phyloP scores from a whole-genome alignment of 1,284 basidiomycete genomes.

The Meripilus lineatus region DNA sequence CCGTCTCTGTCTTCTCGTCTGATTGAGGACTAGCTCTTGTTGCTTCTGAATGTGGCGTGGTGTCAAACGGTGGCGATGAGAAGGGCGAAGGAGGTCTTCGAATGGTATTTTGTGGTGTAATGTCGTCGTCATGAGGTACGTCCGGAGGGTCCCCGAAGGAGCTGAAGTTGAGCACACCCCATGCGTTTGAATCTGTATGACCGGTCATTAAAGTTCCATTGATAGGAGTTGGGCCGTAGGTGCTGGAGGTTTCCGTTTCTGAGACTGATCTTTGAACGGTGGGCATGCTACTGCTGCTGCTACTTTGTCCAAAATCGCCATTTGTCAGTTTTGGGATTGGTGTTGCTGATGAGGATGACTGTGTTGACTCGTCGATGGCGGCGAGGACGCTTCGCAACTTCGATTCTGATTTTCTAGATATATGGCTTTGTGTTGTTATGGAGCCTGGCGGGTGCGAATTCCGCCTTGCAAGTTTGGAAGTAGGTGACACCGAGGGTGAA shows the following conservation, averaged over 20 bases:
- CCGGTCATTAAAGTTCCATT: not conserved
- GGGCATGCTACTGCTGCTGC: constrained; percentile 10
- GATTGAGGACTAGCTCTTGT: constrained; percentile 14
- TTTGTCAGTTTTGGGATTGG: constrained; percentile 30
- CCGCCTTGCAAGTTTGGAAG: constrained; percentile 35
- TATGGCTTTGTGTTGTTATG: constrained; percentile 30
- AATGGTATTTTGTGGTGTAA: constrained; percentile 12
- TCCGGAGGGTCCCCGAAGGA: constrained; percentile 7
- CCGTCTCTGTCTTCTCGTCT: constrained; percentile 15
- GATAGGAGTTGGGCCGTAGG: not conserved
- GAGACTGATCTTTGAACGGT: too few relatives aligned
- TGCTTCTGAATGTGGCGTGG: too few relatives aligned
- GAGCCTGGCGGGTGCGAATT: constrained; percentile 45
- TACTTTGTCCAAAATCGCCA: constrained; percentile 19
- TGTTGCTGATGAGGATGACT: too few relatives aligned
- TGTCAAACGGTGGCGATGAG: too few relatives aligned
- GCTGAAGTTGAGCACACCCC: constrained; percentile 5
- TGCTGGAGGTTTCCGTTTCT: constrained; percentile 2
- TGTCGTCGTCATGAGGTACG: constrained; percentile 7
- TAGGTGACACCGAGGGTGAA: constrained; percentile 44
- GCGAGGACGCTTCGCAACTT: constrained; percentile 63
- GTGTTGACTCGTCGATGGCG: constrained; percentile 64
- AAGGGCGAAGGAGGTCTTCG: constrained; percentile 10
- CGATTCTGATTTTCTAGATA: constrained; percentile 54
- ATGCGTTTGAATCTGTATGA: constrained; percentile 4